Base-by-base conservation (phyloP, 306 rosid genomes). In the Canavalia gladiata region DNA sequence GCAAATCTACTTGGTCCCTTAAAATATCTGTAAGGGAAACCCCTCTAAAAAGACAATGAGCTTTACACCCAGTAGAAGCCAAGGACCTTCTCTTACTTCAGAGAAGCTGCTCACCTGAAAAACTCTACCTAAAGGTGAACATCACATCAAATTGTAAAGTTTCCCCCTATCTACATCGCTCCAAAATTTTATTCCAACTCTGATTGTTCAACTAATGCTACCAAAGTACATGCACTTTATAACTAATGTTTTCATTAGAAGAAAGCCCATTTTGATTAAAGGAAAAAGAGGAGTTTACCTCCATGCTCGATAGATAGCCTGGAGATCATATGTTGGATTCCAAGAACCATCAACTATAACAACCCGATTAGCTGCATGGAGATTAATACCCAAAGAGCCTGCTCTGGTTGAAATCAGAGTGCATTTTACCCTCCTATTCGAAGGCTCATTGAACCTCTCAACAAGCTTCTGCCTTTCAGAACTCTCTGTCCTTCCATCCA, bases 231-330 rank as follows among this genome's bases (percentile, higher is more conserved):
- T 18, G 25, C 25, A 67, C 31, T 34, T 51, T 58, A 46, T 37
- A 47, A 54, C 25, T 72, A 75, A 34, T 8, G 34, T 41, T 74
- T 52, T 37, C 51, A 56, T 9, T 18, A 66, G 34, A 67, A 77
- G 18, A 60, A 77, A 54, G 33, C 12, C 34, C 47, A 46, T 64
- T 51, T 68, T 25, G 59, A 66, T 45, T 29, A 29, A 6, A n/a
- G 39, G 56, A 7, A 70, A 54, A 65, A 34, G 50, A 29, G 8
- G 66, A 88, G 54, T 83, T 39, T 81, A 95, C 99, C 99, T 91
- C 98, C 98, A 95, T 78, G 99, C 90, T 69, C 99, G 98, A 85
- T 91, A 95, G 84, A 95, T 95, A 76, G 99, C 99, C 90, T 95
- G 99, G 63, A 95, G 96, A 89, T 95, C 99, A 75, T 95, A 89